These are phyloP conservation scores for Lyophyllum shimeji DNA, from an alignment of 768 basidiomycete genomes.

Conservation along the genomic window DNA sequence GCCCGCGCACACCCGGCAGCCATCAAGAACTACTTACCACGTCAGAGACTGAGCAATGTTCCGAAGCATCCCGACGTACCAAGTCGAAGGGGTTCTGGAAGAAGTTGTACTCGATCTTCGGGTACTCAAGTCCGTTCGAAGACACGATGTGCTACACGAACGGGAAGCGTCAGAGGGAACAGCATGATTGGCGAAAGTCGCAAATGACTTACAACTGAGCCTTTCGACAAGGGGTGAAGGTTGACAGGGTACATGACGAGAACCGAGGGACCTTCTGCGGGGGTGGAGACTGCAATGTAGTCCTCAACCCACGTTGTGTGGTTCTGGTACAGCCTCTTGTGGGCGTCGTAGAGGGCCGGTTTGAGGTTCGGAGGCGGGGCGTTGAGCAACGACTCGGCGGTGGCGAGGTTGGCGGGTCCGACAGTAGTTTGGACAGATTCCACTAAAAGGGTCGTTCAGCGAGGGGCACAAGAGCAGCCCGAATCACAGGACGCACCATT, in stretches of 20 bases:
- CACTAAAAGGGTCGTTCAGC: neutral
- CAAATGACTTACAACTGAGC: neutral
- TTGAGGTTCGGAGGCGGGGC: neutral
- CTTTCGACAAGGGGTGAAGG: neutral
- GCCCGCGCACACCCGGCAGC: neutral
- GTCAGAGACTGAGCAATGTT: neutral
- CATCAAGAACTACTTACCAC: neutral
- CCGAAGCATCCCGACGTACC: neutral
- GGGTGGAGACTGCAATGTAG: neutral
- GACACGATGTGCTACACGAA: neutral
- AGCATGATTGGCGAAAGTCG: neutral
- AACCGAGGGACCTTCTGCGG: neutral
- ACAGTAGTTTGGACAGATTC: neutral
- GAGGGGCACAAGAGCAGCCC: no score
- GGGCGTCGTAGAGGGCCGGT: neutral
- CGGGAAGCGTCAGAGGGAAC: neutral
- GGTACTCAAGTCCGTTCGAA: neutral
- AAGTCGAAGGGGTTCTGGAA: neutral
- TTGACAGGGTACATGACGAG: neutral
- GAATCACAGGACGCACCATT: neutral
- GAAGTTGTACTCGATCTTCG: neutral
- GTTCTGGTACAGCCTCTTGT: neutral
- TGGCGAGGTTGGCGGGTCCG: neutral
- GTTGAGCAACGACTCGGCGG: neutral
- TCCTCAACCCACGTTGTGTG: neutral